A percentile compares a stretch with the other conserved stretches of the same genome.
Evolutionary conservation across 2,329 filamentous ascomycete genomes (phyloP).

Genomic region (Hypoxylon sp.): DNA sequence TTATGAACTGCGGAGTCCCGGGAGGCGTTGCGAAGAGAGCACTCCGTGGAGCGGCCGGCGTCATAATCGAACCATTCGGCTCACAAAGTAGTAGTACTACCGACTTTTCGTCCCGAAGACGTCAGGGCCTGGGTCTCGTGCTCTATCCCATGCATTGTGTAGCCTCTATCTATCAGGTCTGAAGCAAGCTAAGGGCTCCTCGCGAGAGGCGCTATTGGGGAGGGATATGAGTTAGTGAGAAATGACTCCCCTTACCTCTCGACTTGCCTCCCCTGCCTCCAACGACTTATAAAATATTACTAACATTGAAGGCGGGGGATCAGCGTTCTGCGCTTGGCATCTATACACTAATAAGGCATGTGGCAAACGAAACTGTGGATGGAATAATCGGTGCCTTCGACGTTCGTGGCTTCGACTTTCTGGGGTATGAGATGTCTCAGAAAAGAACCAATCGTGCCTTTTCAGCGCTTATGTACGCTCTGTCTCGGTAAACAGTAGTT

Average conservation of each 20-base stretch:
- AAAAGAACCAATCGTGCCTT: slow-evolving; percentile 24
- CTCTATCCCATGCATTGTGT: slow-evolving; percentile 11
- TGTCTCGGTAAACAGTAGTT: slow-evolving; percentile 12
- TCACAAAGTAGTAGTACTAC: slow-evolving; percentile 12
- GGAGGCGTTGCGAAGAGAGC: slow-evolving; percentile 20
- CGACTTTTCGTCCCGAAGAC: slow-evolving; percentile 18
- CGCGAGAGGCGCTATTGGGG: slow-evolving; percentile 4
- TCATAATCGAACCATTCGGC: slow-evolving; percentile 47
- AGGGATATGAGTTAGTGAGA: slow-evolving; percentile 9
- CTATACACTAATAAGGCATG: not conserved
- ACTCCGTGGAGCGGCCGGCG: slow-evolving; percentile 26
- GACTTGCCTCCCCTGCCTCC: not conserved
- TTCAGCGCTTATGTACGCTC: slow-evolving; percentile 19
- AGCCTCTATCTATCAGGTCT: slow-evolving; percentile 2
- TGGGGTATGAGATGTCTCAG: slow-evolving; percentile 31
- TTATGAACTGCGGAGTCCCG: slow-evolving; percentile 26
- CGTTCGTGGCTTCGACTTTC: slow-evolving; percentile 5
- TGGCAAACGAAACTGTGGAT: slow-evolving; percentile 6
- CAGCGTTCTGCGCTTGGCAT: slow-evolving; percentile 31
- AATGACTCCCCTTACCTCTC: not conserved
- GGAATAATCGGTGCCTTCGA: slow-evolving; percentile 11
- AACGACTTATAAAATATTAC: not conserved
- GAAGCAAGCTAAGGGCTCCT: slow-evolving; percentile 5
- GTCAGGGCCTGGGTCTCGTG: slow-evolving; percentile 24
- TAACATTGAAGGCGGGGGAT: slow-evolving; percentile 22